Base-by-base conservation (phyloP, 371 early-diverging fungal genomes). In the Caulochytrium protostelioides region DNA sequence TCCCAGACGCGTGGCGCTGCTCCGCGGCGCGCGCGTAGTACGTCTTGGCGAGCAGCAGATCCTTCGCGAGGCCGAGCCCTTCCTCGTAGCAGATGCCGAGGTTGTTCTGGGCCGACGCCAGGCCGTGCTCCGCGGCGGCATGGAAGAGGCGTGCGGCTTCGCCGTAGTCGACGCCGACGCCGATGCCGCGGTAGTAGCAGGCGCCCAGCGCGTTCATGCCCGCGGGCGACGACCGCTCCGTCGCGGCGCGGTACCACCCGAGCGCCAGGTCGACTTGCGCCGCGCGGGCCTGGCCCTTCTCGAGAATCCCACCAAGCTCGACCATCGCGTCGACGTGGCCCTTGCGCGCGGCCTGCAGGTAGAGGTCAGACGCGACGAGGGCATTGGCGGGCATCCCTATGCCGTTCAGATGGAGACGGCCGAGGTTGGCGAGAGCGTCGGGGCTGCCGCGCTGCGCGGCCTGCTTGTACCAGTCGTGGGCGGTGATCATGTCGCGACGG, bases 41-140 rank as follows among this genome's bases (percentile, higher is more conserved):
- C 19, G 38, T 34, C 30, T 57, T 56, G 2, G 66, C 66, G 27
- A 38, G 29, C 10, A 23, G 42, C 23, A 50, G 17, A 29, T 65
- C 56, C 35, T 44, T 46, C 18, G 41, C 41, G 15, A 64, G 52
- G 5, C 66, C 68, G 2, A 46, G 37, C 3, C 74, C 74, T 32
- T 62, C 56, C 38, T 60, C 67, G 50, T 66, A 64, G 37, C 58
- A 60, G 19, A 56, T 53, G n/a, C 62, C 67, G n/a, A 72, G 45
- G 34, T 59, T 55, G 42, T 58, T 62, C 28, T 49, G 54, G 1
- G 67, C 72, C 29, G 41, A 39, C n/a, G 55, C 24, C 28, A 50
- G 36, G 16, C 56, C 56, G 35, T 47, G 24, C 32, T 44, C 40
- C 30, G 47, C 35, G 36, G 37, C 3, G 41, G 48, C 22, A 40